These are phyloP conservation scores for Wilcoxina mikolae DNA, from an alignment of 495 filamentous ascomycete genomes.

Conservation along the genomic window DNA sequence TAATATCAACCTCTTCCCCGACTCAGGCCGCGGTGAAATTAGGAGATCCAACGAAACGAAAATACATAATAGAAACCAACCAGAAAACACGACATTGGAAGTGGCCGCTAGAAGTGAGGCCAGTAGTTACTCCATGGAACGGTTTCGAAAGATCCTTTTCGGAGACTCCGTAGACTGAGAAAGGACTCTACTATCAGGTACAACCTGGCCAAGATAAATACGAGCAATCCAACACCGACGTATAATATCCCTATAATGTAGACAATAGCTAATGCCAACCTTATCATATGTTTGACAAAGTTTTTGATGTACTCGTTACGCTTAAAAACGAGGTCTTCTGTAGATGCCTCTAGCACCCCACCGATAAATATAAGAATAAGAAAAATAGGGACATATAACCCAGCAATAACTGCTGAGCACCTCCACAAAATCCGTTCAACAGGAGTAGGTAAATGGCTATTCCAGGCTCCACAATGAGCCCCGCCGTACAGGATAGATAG, in stretches of 20 bases:
- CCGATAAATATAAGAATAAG: not conserved
- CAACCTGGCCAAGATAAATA: no score
- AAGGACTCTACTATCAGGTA: constrained; percentile 7
- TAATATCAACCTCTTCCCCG: no score
- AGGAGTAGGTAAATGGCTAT: constrained; percentile 5
- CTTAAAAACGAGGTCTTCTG: no score
- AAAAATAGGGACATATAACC: not conserved
- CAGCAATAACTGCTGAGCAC: not conserved
- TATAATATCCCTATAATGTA: not conserved
- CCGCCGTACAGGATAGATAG: not conserved
- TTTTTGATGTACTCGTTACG: no score
- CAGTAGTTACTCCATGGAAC: constrained; percentile 8
- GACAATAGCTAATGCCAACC: not conserved
- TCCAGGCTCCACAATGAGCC: constrained; percentile 5
- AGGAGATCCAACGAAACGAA: no score
- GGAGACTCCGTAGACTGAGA: constrained; percentile 8
- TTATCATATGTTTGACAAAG: no score
- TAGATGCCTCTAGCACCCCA: no score
- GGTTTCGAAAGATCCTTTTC: constrained; percentile 6
- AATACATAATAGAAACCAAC: no score
- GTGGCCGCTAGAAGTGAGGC: constrained; percentile 13
- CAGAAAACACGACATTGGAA: no score
- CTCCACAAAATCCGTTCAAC: constrained; percentile 6
- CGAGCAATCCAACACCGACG: not conserved
- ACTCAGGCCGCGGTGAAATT: no score